Percentiles rank a stretch among this genome's conserved stretches.
Conservation (phyloP, 139 green algal genomes). For the Chlamydomonas incerta region DNA sequence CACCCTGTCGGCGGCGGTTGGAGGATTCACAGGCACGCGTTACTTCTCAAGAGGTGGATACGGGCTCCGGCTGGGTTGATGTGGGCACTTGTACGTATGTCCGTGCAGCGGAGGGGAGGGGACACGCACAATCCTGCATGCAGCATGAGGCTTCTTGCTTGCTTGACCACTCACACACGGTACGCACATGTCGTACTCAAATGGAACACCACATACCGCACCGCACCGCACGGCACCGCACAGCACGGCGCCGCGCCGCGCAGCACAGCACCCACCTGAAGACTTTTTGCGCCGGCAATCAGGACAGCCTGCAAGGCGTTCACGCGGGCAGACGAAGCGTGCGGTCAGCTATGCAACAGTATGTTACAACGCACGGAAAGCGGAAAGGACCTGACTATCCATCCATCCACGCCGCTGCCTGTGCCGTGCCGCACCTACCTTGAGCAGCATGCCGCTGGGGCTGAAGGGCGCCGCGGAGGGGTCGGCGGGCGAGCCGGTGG, state of each 20-base stretch:
- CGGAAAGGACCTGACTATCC: too few species aligned
- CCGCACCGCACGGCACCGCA: too few species aligned
- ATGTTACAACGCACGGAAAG: too few species aligned
- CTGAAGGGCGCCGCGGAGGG: slow-evolving; percentile 3
- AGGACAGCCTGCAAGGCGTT: neutral
- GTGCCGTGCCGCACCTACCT: slow-evolving; percentile 56
- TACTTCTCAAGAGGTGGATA: too few species aligned
- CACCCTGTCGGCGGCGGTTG: slow-evolving; percentile 18
- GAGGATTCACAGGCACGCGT: neutral
- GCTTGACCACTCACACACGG: too few species aligned
- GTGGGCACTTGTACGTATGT: neutral
- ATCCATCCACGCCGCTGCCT: too few species aligned
- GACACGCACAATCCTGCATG: too few species aligned
- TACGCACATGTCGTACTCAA: too few species aligned
- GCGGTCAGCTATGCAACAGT: neutral
- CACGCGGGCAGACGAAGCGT: neutral
- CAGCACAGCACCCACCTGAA: neutral
- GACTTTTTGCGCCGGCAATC: neutral
- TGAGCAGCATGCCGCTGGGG: slow-evolving; percentile 78
- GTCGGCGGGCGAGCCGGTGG: slow-evolving; percentile 29
- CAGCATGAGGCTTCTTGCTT: too few species aligned
- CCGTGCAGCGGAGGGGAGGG: neutral
- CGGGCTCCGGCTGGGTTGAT: neutral
- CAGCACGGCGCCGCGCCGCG: too few species aligned
- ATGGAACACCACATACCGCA: too few species aligned